Percentiles rank a stretch among this genome's conserved stretches.
phyloP scores from a whole-genome alignment of 2,329 filamentous ascomycete species.

The Rutstroemia sp. region DNA sequence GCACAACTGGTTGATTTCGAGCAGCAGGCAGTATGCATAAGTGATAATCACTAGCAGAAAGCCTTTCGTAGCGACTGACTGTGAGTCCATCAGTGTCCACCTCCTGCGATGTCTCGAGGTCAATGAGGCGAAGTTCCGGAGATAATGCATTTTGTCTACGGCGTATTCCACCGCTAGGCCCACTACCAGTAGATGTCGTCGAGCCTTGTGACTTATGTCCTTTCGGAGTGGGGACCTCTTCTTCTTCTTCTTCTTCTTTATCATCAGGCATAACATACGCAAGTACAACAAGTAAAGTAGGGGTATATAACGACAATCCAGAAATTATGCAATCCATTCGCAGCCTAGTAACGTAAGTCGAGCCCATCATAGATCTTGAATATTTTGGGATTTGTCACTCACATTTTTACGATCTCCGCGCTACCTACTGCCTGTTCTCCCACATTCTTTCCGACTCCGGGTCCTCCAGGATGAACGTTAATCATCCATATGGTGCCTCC shows the following conservation, averaged over 20 bases:
- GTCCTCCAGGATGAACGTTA: slow-evolving; percentile 73
- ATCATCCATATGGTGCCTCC: slow-evolving; percentile 95
- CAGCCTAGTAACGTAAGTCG: slow-evolving; percentile 48
- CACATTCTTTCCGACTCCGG: slow-evolving; percentile 56
- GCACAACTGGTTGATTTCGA: slow-evolving; percentile 53
- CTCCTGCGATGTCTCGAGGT: slow-evolving; percentile 75
- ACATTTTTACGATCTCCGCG: slow-evolving; percentile 91
- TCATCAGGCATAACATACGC: slow-evolving; percentile 73
- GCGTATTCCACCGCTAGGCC: slow-evolving; percentile 57
- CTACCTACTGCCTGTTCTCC: slow-evolving; percentile 68
- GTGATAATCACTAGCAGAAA: slow-evolving; percentile 89
- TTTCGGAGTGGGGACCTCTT: slow-evolving; percentile 30
- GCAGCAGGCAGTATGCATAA: slow-evolving; percentile 74
- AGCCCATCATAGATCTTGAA: not conserved
- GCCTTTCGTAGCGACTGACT: slow-evolving; percentile 76
- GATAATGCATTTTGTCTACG: slow-evolving; percentile 72
- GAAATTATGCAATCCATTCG: slow-evolving; percentile 97
- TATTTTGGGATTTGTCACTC: slow-evolving; percentile 34
- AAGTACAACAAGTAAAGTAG: slow-evolving; percentile 81
- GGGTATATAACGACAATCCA: slow-evolving; percentile 92
- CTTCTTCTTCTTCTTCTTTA: slow-evolving; percentile 39
- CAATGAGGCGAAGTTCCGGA: slow-evolving; percentile 85
- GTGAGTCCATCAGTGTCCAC: slow-evolving; percentile 80
- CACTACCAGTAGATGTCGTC: slow-evolving; percentile 43
- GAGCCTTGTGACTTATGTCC: slow-evolving; percentile 33